Conservation (phyloP, 768 basidiomycete genomes). For the Leccinum truebloodii region DNA sequence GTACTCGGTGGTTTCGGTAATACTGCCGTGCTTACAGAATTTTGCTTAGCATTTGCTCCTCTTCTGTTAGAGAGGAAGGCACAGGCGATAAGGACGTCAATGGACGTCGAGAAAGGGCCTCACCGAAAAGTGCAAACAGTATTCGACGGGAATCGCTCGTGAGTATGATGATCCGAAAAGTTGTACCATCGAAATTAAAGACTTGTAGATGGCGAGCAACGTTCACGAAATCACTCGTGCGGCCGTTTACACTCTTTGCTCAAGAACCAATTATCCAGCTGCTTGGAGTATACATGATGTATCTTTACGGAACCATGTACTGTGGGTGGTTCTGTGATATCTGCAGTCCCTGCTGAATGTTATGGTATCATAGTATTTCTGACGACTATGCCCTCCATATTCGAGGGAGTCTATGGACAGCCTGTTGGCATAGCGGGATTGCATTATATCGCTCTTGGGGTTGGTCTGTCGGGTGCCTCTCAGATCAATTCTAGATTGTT, state of each 20-base stretch:
- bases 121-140: conserved; percentile 45
- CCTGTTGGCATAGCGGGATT: conserved; percentile 59
- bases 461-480: conserved; percentile 56
- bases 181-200: neutral
- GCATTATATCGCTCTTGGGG: conserved; percentile 70
- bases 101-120: conserved; percentile 50
- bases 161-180: conserved; percentile 21
- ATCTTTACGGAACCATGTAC: conserved; percentile 65
- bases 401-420: conserved; percentile 54
- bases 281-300: conserved; percentile 67
- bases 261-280: conserved; percentile 69
- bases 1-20: neutral
- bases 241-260: conserved; percentile 68
- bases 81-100: conserved; percentile 39
- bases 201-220: conserved; percentile 50
- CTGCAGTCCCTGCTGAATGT: neutral
- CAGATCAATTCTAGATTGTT: conserved; percentile 55
- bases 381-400: conserved; percentile 64
- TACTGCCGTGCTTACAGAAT: conserved; percentile 19
- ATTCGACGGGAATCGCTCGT: conserved; percentile 48
- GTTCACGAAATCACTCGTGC: conserved; percentile 51
- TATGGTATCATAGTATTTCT: conserved; percentile 54
- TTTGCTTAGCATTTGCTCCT: conserved; percentile 28
- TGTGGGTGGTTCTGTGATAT: conserved; percentile 36
- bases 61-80: conserved; percentile 54